phyloP scores from a whole-genome alignment of 495 filamentous ascomycete species.

The Saxophila tyrrhenica region DNA sequence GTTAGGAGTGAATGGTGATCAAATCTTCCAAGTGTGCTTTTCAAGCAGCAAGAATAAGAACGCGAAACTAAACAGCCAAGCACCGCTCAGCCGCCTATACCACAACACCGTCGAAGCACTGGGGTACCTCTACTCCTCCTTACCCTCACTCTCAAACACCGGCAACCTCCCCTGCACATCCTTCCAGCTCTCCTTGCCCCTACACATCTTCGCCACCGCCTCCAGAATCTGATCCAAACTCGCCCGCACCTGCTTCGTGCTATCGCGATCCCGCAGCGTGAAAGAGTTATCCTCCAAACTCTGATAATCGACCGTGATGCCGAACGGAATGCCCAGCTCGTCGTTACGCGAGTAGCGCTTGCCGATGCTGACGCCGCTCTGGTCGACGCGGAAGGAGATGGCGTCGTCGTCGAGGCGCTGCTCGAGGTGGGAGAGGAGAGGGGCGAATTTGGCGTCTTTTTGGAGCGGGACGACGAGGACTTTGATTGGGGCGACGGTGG shows the following conservation, averaged over 20 bases:
- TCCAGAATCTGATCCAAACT: constrained; percentile 53
- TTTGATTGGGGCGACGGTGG: constrained; percentile 55
- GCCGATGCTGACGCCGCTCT: constrained; percentile 56
- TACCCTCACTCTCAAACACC: constrained; percentile 53
- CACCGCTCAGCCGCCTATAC: too few relatives aligned
- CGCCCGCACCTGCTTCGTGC: constrained; percentile 55
- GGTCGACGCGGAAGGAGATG: constrained; percentile 53
- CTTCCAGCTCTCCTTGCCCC: constrained; percentile 54
- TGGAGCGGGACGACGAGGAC: constrained; percentile 59
- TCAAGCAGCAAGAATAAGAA: too few relatives aligned
- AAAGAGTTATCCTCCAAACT: constrained; percentile 54
- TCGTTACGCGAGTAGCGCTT: constrained; percentile 56
- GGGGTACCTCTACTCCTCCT: not conserved
- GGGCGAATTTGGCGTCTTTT: constrained; percentile 45
- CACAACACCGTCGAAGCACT: too few relatives aligned
- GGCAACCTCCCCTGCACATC: constrained; percentile 50
- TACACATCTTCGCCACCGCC: constrained; percentile 48
- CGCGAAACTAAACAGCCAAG: too few relatives aligned
- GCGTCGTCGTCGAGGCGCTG: constrained; percentile 49
- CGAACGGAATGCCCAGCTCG: constrained; percentile 55
- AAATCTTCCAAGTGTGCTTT: too few relatives aligned
- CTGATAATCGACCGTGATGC: constrained; percentile 61
- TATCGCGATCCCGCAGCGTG: constrained; percentile 58
- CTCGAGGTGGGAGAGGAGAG: constrained; percentile 41
- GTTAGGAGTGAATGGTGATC: too few relatives aligned